These are phyloP conservation scores for Paradendryphiella salina DNA, from an alignment of 2,329 filamentous ascomycete genomes.

Conservation along the genomic window DNA sequence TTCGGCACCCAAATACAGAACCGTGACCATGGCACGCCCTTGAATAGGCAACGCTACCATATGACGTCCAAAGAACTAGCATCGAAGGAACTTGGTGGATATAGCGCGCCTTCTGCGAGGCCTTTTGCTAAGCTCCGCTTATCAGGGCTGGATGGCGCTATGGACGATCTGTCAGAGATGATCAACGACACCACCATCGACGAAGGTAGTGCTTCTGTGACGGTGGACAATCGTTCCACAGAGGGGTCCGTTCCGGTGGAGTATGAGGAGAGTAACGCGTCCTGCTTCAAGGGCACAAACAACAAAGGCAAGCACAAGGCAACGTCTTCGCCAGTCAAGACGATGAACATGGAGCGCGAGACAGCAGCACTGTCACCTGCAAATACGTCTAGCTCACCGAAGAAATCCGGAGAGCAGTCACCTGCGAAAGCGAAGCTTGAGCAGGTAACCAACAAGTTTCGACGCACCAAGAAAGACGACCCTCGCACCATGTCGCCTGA, in stretches of 20 bases:
- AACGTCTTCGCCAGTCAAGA: slow-evolving; percentile 31
- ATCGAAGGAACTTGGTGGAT: slow-evolving; percentile 10
- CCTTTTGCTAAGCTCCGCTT: slow-evolving; percentile 32
- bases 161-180: slow-evolving; percentile 45
- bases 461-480: slow-evolving; percentile 46
- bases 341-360: slow-evolving; percentile 16
- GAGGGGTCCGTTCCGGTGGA: slow-evolving; percentile 12
- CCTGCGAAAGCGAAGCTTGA: slow-evolving; percentile 54
- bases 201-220: slow-evolving; percentile 14
- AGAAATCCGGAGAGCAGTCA: slow-evolving; percentile 46
- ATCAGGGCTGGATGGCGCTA: slow-evolving; percentile 45
- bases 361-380: slow-evolving; percentile 29
- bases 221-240: slow-evolving; percentile 8
- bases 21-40: slow-evolving; percentile 25
- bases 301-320: slow-evolving; percentile 41
- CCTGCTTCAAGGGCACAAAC: slow-evolving; percentile 38
- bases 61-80: slow-evolving; percentile 28
- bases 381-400: slow-evolving; percentile 37
- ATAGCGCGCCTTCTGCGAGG: slow-evolving; percentile 17
- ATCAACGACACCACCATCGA: slow-evolving; percentile 24
- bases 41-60: slow-evolving; percentile 34
- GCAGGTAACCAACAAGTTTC: slow-evolving; percentile 52
- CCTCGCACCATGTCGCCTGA: slow-evolving; percentile 42
- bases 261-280: slow-evolving; percentile 28
- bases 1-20: slow-evolving; percentile 35